Base-by-base conservation (phyloP, 1,284 basidiomycete genomes). In the Stygiomarasmius scandens region DNA sequence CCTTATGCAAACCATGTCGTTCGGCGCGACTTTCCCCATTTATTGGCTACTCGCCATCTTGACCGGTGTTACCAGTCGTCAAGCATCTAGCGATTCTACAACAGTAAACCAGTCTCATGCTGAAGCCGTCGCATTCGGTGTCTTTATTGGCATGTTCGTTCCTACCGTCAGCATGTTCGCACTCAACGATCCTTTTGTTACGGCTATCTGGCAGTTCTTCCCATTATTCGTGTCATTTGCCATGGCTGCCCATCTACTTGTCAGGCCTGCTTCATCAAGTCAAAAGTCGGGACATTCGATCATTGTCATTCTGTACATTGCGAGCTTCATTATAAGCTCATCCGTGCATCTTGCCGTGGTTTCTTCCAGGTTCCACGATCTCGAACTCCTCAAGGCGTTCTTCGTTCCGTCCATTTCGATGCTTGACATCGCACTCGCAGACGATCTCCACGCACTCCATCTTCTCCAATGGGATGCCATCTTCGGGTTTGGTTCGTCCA, bases 161-260 rank as follows among this genome's bases (percentile, higher is more conserved):
- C 78, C 76, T 10, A 71, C 76, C 8, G 36, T 58, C 19, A 64
- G 64, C 49, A 72, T 80, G 72, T 20, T 74, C 45, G 25, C 61
- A 32, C 41, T 71, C 25, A 54, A 64, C 27, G 67, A 67, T 44
- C 61, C 72, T 10, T 45, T 44, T 34, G 55, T 74, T 47, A 78
- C 72, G 12, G 74, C 71, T 1, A 55, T 71, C 27, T 81, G 78
- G 78, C 77, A 79, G 51, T 49, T 64, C 20, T 78, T 76, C 54
- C 79, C 79, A 1, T 8, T 73, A 43, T 64, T 66, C 53, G 64
- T 80, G 29, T 66, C 64, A 27, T 6, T 73, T 24, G 64, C n/a
- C 38, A 41, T 41, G 11, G 38, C 38, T 16, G 38, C 38, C 5
- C 67, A 73, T 52, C 58, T 68, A 10, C 55, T 56, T 46, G 53